A percentile compares a stretch with the other conserved stretches of the same genome.
phyloP scores from a whole-genome alignment of 2,329 filamentous ascomycete genomes.

The Neonectria neomacrospora region DNA sequence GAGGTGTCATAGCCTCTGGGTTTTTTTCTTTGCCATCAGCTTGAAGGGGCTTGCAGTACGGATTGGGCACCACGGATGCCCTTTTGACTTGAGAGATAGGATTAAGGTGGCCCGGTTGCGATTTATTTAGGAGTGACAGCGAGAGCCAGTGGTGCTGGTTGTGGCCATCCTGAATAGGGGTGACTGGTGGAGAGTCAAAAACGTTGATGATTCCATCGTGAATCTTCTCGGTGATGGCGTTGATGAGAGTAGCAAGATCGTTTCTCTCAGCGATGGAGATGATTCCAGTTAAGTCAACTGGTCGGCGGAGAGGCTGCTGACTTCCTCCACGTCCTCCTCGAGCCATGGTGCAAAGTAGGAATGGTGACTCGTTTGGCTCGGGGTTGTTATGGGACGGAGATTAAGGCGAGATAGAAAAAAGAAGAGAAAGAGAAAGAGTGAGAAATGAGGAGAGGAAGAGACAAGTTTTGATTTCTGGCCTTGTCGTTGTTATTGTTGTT shows the following conservation, averaged over 20 bases:
- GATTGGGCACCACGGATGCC: conserved; percentile 25
- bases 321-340: conserved; percentile 51
- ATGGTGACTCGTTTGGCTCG: neutral
- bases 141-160: conserved; percentile 51
- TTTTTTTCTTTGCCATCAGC: conserved; percentile 49
- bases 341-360: conserved; percentile 48
- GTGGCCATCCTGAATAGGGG: conserved; percentile 46
- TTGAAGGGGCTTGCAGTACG: conserved; percentile 44
- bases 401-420: neutral
- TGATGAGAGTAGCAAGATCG: conserved; percentile 64
- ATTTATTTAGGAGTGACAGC: conserved; percentile 47
- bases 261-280: conserved; percentile 60
- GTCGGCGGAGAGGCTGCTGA: conserved; percentile 52
- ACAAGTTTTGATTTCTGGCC: neutral
- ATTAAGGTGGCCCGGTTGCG: conserved; percentile 34
- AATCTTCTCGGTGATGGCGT: conserved; percentile 65
- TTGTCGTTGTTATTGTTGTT: neutral
- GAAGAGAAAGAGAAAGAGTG: conserved; percentile 1
- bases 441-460: neutral
- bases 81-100: conserved; percentile 21
- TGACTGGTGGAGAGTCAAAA: conserved; percentile 60
- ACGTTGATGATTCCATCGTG: conserved; percentile 61
- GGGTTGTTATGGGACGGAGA: neutral
- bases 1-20: conserved; percentile 52
- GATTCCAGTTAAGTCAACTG: conserved; percentile 63